phyloP scores from a whole-genome alignment of 2,329 filamentous ascomycete genomes.

The Cylindrodendrum hubeiense region DNA sequence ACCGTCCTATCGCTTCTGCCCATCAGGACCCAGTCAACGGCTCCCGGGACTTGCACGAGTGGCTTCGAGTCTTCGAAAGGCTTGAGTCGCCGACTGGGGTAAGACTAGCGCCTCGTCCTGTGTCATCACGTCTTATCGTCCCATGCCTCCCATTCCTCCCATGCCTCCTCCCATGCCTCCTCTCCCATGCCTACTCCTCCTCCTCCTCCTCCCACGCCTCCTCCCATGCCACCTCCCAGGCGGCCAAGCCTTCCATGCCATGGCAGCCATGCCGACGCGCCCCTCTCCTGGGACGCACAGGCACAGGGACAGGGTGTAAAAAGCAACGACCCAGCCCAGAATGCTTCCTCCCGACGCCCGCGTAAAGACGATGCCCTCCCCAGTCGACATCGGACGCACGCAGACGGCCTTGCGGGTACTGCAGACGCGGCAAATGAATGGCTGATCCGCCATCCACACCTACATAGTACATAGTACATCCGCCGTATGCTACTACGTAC shows the following conservation, averaged over 20 bases:
- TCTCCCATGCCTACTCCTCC: too few species aligned
- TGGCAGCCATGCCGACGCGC: slow-evolving; percentile 16
- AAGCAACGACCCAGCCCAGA: slow-evolving; percentile 17
- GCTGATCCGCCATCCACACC: slow-evolving; percentile 17
- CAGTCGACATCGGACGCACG: slow-evolving; percentile 23
- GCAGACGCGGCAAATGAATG: slow-evolving; percentile 29
- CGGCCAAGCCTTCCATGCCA: too few species aligned
- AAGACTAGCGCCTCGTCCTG: slow-evolving; percentile 24
- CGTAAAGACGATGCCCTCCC: slow-evolving; percentile 32
- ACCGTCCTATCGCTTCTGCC: slow-evolving; percentile 30
- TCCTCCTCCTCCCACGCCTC: too few species aligned
- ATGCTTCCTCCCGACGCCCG: slow-evolving; percentile 32
- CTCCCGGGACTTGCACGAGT: neutral
- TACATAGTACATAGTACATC: slow-evolving; percentile 12
- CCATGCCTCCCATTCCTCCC: too few species aligned
- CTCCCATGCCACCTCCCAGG: too few species aligned
- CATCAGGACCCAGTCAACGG: slow-evolving; percentile 5
- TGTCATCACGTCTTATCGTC: slow-evolving; percentile 32
- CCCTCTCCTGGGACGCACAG: neutral
- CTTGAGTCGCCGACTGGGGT: slow-evolving; percentile 29
- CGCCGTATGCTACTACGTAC: neutral
- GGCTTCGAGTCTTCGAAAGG: slow-evolving; percentile 19
- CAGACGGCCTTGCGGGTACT: slow-evolving; percentile 20
- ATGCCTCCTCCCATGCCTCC: too few species aligned
- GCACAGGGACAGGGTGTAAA: slow-evolving; percentile 21